Evolutionary conservation across 202 grass and related monocot species (phyloP).

Genomic region (Dendrocalamus latiflorus): DNA sequence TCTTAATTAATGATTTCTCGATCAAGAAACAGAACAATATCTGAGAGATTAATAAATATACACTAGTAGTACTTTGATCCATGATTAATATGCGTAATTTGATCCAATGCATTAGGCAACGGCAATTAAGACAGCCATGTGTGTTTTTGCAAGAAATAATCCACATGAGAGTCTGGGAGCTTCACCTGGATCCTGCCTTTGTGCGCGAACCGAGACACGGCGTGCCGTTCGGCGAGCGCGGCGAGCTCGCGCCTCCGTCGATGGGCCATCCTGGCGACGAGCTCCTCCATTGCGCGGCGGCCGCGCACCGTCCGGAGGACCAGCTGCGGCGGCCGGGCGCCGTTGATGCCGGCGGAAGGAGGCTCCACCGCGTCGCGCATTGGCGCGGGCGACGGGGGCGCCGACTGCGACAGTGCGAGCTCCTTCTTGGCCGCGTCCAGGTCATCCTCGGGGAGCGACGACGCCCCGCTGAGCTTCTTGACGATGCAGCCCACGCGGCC

Average conservation of each 20-base stretch:
- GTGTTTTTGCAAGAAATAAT: too few relatives aligned
- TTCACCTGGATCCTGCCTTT: conserved; percentile 80
- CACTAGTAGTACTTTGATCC: too few relatives aligned
- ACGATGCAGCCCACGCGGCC: conserved; percentile 57
- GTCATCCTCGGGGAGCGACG: conserved; percentile 39
- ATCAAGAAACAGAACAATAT: conserved; percentile 28
- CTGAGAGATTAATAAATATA: conserved; percentile 2
- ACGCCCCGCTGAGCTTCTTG: conserved; percentile 51
- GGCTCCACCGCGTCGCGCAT: background rate
- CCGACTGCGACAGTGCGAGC: conserved; percentile 26
- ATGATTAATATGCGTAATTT: background rate
- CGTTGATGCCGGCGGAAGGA: background rate
- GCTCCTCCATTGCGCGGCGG: conserved; percentile 61
- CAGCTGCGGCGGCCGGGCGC: background rate
- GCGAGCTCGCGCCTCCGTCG: conserved; percentile 62
- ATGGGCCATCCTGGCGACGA: conserved; percentile 63
- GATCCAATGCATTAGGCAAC: conserved; percentile 5
- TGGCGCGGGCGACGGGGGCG: conserved; percentile 22
- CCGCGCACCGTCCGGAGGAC: conserved; percentile 54
- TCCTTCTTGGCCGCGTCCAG: background rate
- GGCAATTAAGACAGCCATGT: background rate
- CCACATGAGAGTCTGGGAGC: too few relatives aligned
- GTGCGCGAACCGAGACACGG: conserved; percentile 59
- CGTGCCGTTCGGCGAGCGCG: conserved; percentile 42
- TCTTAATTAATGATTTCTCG: conserved; percentile 13